phyloP scores from a whole-genome alignment of 306 rosid species.

The Calophaca sinica region DNA sequence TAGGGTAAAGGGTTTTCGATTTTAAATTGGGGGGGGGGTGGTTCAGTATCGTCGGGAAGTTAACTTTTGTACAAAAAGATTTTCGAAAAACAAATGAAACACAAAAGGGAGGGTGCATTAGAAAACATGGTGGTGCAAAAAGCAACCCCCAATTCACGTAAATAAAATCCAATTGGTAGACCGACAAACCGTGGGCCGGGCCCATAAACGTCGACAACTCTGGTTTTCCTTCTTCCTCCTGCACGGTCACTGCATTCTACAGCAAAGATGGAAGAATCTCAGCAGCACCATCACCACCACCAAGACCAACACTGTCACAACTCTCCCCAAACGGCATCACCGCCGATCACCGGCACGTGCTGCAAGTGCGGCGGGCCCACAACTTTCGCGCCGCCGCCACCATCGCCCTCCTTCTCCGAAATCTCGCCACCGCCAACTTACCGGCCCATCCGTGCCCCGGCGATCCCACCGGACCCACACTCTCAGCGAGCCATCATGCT shows the following conservation, averaged over 20 bases:
- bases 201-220: background rate
- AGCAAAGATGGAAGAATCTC: slow-evolving; percentile 37
- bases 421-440: slow-evolving; percentile 78
- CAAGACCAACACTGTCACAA: slow-evolving; percentile 27
- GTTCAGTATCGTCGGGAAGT: too few relatives aligned
- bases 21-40: too few relatives aligned
- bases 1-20: too few relatives aligned
- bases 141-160: background rate
- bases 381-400: slow-evolving; percentile 58
- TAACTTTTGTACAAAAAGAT: too few relatives aligned
- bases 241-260: background rate
- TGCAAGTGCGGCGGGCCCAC: slow-evolving; percentile 85
- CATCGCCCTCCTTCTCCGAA: slow-evolving; percentile 61
- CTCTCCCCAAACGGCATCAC: slow-evolving; percentile 39
- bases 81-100: too few relatives aligned
- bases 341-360: slow-evolving; percentile 62
- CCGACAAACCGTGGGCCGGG: too few relatives aligned
- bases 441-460: slow-evolving; percentile 94
- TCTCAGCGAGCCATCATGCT: slow-evolving; percentile 80
- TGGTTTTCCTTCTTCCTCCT: background rate
- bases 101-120: too few relatives aligned
- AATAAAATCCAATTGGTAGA: background rate
- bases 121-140: background rate
- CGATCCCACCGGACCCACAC: slow-evolving; percentile 71
- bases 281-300: slow-evolving; percentile 26